Percentiles rank a stretch among this genome's conserved stretches.
These are phyloP conservation scores for Hanseniaspora guilliermondii DNA, from an alignment of 805 yeast genomes.

Conservation along the genomic window DNA sequence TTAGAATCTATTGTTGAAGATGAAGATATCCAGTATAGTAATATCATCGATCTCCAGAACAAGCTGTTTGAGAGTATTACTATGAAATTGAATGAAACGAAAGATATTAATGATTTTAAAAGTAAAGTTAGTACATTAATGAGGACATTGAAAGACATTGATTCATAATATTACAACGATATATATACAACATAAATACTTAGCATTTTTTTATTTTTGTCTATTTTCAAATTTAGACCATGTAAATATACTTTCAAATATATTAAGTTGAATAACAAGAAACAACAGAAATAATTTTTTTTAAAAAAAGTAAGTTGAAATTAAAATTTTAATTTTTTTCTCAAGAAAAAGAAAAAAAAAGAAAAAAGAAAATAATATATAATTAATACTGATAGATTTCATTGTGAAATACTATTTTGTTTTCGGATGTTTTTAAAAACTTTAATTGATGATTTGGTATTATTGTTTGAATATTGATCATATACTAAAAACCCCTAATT, in stretches of 20 bases:
- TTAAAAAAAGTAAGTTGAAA: not conserved
- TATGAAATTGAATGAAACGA: not conserved
- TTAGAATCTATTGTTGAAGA: not conserved
- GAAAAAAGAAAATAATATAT: not conserved
- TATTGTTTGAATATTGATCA: not conserved
- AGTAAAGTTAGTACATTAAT: not conserved
- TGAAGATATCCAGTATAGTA: conserved; percentile 4
- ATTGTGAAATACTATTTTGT: not conserved
- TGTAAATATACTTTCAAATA: too few species aligned
- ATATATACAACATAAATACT: not conserved
- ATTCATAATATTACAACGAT: not conserved
- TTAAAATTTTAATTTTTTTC: not conserved
- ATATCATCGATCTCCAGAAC: conserved; percentile 6
- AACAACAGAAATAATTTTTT: not conserved
- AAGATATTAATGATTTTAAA: not conserved
- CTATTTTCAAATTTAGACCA: too few species aligned
- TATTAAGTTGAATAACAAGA: not conserved
- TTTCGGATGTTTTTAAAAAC: not conserved
- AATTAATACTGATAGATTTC: not conserved
- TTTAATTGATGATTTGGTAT: not conserved
- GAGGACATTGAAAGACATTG: not conserved
- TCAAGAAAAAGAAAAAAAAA: not conserved
- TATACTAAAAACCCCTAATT: not conserved
- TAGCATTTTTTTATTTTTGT: too few species aligned
- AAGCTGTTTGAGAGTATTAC: not conserved